Evolutionary conservation across 208 protist genomes (phyloP), one percentile per base, ranked within the genome.

Genomic region (Trypanosoma melophagium): DNA sequence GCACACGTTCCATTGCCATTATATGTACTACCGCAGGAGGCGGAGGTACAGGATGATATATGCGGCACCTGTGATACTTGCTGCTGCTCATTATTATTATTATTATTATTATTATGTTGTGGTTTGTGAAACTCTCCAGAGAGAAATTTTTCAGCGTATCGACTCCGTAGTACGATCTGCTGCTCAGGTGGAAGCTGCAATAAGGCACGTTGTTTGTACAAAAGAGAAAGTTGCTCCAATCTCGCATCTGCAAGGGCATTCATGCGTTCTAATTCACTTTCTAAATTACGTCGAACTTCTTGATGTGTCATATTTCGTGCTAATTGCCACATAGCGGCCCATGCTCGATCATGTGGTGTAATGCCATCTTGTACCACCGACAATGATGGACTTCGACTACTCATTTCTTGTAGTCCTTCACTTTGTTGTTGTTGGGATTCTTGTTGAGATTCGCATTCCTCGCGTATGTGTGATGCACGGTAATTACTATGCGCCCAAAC

Each of bases 151-250:
- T 68, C 66, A 17, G 73, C 67, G 51, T 89, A 89, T 8, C 74
- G 71, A 0, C 61, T 68, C 7, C 83, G 68, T 40, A 89, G 45
- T 16, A 28, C 17, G 28, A 71, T 70, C 54, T 89, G 83, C 66
- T 86, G 71, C 21, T 80, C 50, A 25, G 77, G 51, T n/a, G 78
- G 74, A 47, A 74, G 65, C 40, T 42, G 70, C 28, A 85, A 56
- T 8, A 89, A 47, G 0, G 79, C 80, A 13, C 77, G 79, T 45
- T 86, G 84, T 66, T 89, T 86, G 65, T 76, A 82, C 40, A 89
- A 65, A 35, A 89, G 56, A 54, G 80, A 79, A 28, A 89, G 64
- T 17, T 84, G 69, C 25, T 67, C 59, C 3, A 89, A 75, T 7
- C 84, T 77, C n/a, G 71, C 72, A 52, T 81, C 78, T 0, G 79